Conservation (phyloP, 176 grass and related monocot genomes). For the Bonia amplexicaulis region DNA sequence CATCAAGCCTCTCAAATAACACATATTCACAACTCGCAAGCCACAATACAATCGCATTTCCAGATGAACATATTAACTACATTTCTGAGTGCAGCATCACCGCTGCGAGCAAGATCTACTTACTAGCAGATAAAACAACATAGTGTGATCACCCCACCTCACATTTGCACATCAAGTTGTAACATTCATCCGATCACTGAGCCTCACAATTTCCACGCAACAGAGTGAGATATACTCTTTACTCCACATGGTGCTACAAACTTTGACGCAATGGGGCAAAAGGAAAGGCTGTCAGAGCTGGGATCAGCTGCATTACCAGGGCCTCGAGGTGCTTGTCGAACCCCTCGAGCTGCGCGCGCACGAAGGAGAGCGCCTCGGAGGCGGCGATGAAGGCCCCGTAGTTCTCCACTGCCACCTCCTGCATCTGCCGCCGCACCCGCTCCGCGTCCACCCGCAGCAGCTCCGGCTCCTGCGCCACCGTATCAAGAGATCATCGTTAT, state of each 20-base stretch:
- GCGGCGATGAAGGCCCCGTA: conserved; percentile 92
- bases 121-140: background rate
- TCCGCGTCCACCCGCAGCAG: conserved; percentile 94
- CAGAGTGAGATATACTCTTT: conserved; percentile 9
- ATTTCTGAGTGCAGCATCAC: background rate
- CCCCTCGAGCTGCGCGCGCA: conserved; percentile 76
- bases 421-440: conserved; percentile 96
- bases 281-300: background rate
- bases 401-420: conserved; percentile 98
- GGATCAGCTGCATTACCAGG: conserved; percentile 49
- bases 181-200: conserved; percentile 15
- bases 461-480: conserved; percentile 78
- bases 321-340: conserved; percentile 87
- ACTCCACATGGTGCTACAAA: background rate
- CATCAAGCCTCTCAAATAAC: background rate
- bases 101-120: background rate
- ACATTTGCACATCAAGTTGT: background rate
- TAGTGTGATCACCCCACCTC: background rate
- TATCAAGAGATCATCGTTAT: background rate
- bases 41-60: background rate
- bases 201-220: background rate
- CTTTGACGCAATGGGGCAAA: background rate
- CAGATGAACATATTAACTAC: background rate
- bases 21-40: background rate
- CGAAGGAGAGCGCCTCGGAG: conserved; percentile 88